A percentile compares a stretch with the other conserved stretches of the same genome.
Conservation (phyloP, 805 yeast genomes). For the Myxozyma geophila region DNA sequence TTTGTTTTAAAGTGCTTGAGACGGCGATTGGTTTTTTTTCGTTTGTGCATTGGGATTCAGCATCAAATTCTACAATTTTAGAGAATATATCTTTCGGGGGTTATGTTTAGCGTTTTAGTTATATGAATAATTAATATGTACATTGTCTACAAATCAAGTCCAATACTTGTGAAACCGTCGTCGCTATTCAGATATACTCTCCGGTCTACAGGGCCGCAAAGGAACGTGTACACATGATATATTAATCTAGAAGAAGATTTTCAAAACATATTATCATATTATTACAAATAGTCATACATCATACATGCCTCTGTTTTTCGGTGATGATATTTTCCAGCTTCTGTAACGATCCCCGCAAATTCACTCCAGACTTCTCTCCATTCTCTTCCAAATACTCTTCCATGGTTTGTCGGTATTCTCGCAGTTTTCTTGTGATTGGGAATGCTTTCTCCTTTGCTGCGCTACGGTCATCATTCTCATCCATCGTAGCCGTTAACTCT, state of each 20-base stretch:
- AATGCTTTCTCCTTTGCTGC: slow-evolving; percentile 36
- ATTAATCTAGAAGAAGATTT: no score
- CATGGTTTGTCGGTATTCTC: slow-evolving; percentile 46
- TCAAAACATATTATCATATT: no score
- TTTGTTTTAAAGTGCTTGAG: neutral
- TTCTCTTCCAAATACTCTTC: slow-evolving; percentile 51
- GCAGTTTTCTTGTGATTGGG: slow-evolving; percentile 52
- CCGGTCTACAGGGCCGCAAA: no score
- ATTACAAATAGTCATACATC: neutral
- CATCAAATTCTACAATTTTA: neutral
- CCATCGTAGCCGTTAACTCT: neutral
- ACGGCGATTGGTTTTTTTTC: neutral
- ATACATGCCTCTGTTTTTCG: slow-evolving; percentile 15
- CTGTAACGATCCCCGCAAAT: slow-evolving; percentile 36
- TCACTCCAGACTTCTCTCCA: slow-evolving; percentile 37
- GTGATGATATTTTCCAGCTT: slow-evolving; percentile 24
- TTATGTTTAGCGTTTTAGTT: neutral
- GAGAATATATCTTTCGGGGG: neutral
- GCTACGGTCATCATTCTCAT: slow-evolving; percentile 26
- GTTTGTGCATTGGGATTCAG: neutral
- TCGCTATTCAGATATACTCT: no score
- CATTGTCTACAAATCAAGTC: neutral
- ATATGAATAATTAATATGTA: neutral
- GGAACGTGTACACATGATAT: no score
- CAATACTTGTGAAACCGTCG: neutral